A percentile compares a stretch with the other conserved stretches of the same genome.
Evolutionary conservation across 345 rosid species (phyloP).

Genomic region (Hibiscus tridactylites): DNA sequence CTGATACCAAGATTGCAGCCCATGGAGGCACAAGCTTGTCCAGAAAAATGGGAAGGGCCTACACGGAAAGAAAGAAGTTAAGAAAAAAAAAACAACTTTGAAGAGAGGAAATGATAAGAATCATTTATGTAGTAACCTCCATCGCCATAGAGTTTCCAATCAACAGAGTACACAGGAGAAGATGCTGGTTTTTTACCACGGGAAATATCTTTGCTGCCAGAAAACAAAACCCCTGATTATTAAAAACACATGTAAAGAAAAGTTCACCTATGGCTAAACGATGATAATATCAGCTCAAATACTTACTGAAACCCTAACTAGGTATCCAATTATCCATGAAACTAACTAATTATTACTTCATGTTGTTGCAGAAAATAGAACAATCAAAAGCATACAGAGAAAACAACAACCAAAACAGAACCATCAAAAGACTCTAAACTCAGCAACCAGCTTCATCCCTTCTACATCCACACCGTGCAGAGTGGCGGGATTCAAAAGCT

Average conservation of each 20-base stretch:
- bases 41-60: conserved; percentile 87
- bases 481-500: not conserved
- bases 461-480: not conserved
- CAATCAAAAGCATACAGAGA: not conserved
- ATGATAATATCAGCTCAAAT: not conserved
- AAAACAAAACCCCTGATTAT: not conserved
- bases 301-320: not conserved
- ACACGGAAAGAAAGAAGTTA: conserved; percentile 2
- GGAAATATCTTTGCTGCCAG: conserved; percentile 77
- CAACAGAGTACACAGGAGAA: conserved; percentile 82
- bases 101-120: not conserved
- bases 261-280: not conserved
- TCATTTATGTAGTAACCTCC: conserved; percentile 47
- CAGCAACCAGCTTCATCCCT: not conserved
- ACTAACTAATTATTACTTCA: not conserved
- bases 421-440: not conserved
- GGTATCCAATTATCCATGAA: not conserved
- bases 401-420: not conserved
- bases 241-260: not conserved
- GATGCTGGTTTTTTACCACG: conserved; percentile 92
- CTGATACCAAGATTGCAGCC: conserved; percentile 72
- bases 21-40: conserved; percentile 77
- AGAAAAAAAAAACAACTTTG: not conserved
- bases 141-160: conserved; percentile 86
- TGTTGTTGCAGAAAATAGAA: not conserved